Evolutionary conservation across 306 rosid genomes (phyloP).

Genomic region (Citrullus colocynthis): DNA sequence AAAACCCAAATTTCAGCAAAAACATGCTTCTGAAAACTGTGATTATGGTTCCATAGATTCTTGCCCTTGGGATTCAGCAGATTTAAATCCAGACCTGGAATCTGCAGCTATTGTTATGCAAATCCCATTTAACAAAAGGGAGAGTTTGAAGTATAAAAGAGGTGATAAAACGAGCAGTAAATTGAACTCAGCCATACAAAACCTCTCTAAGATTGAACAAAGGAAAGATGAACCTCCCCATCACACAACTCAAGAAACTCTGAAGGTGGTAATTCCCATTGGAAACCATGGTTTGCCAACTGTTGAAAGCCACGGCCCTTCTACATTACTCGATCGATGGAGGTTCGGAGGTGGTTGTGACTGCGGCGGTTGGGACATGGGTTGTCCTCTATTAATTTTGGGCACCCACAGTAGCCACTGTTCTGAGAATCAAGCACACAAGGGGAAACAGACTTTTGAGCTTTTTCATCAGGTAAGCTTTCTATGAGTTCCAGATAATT

Average conservation of each 20-base stretch:
- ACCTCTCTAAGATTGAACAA: slow-evolving; percentile 31
- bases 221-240: slow-evolving; percentile 22
- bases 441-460: slow-evolving; percentile 42
- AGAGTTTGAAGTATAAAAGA: slow-evolving; percentile 40
- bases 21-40: slow-evolving; percentile 16
- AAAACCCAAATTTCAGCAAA: slow-evolving; percentile 38
- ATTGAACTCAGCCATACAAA: slow-evolving; percentile 18
- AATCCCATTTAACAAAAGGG: slow-evolving; percentile 52
- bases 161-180: slow-evolving; percentile 20
- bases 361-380: slow-evolving; percentile 99
- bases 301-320: slow-evolving; percentile 50
- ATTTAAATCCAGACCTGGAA: slow-evolving; percentile 48
- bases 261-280: slow-evolving; percentile 65
- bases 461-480: slow-evolving; percentile 69
- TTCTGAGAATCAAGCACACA: slow-evolving; percentile 30
- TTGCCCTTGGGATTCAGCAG: slow-evolving; percentile 29
- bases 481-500: slow-evolving; percentile 5
- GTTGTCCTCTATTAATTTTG: slow-evolving; percentile 72
- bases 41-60: slow-evolving; percentile 25
- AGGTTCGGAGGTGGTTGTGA: slow-evolving; percentile 89
- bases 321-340: slow-evolving; percentile 70
- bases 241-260: slow-evolving; percentile 32
- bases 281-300: slow-evolving; percentile 75
- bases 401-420: slow-evolving; percentile 48
- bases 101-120: slow-evolving; percentile 61